Evolutionary conservation across 495 filamentous ascomycete genomes (phyloP).

Genomic region (Penicillium argentinense): DNA sequence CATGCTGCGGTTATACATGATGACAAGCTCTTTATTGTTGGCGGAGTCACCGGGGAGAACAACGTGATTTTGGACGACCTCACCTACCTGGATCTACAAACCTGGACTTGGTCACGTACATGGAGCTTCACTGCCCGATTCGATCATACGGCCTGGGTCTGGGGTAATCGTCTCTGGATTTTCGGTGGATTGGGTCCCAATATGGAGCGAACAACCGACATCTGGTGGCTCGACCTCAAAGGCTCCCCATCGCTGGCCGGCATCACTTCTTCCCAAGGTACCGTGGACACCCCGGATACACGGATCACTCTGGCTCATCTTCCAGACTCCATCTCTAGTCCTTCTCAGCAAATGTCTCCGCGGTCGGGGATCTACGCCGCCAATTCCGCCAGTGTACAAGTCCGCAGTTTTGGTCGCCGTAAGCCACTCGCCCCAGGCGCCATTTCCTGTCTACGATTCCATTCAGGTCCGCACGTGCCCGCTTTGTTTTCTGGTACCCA

Average conservation of each 20-base stretch:
- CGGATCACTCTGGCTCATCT: constrained; percentile 39
- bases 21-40: constrained; percentile 92
- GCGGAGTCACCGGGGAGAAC: constrained; percentile 84
- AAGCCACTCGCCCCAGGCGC: constrained; percentile 78
- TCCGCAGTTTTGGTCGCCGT: constrained; percentile 67
- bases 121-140: constrained; percentile 94
- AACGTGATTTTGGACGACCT: constrained; percentile 91
- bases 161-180: constrained; percentile 92
- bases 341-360: constrained; percentile 43
- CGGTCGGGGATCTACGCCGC: constrained; percentile 77
- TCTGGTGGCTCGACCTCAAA: constrained; percentile 96
- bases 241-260: constrained; percentile 76
- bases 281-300: constrained; percentile 45
- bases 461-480: constrained; percentile 84
- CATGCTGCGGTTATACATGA: constrained; percentile 94
- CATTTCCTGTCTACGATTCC: constrained; percentile 86
- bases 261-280: constrained; percentile 66
- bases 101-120: constrained; percentile 94
- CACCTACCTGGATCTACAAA: constrained; percentile 93
- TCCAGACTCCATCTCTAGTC: constrained; percentile 42
- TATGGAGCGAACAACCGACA: constrained; percentile 91
- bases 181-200: constrained; percentile 91
- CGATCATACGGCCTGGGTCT: constrained; percentile 90
- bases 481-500: constrained; percentile 86
- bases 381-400: constrained; percentile 84